Evolutionary conservation across 352 stramenopile species (phyloP).

Genomic region (Globisporangium cylindrosporum): DNA sequence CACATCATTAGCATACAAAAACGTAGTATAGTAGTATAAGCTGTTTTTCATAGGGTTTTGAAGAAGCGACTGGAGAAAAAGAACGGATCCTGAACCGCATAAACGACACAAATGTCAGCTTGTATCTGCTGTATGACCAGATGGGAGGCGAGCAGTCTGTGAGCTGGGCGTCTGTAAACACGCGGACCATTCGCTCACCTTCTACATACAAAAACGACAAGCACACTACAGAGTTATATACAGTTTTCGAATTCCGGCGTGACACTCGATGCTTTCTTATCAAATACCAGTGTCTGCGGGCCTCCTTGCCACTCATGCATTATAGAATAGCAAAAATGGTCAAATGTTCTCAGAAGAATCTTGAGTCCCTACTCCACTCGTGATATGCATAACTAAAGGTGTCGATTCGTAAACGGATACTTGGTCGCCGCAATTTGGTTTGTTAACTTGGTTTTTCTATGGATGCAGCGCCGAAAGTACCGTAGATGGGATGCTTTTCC

Average conservation of each 20-base stretch:
- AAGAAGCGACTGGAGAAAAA: background rate
- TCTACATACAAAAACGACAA: background rate
- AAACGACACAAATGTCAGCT: background rate
- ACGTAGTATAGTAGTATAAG: background rate
- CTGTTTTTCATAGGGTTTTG: background rate
- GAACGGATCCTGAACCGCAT: background rate
- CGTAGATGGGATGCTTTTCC: background rate
- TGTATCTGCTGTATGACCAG: no score
- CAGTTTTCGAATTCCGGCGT: background rate
- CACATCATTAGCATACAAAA: background rate
- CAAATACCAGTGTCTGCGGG: background rate
- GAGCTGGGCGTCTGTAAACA: background rate
- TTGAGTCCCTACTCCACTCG: background rate
- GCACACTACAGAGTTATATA: no score
- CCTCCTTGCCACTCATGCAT: background rate
- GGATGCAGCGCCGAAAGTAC: background rate
- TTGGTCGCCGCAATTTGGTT: background rate
- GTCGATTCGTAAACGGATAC: background rate
- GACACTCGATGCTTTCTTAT: background rate
- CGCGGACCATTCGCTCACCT: background rate
- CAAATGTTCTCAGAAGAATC: background rate
- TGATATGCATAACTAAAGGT: background rate
- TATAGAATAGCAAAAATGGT: background rate
- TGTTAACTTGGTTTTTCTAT: background rate
- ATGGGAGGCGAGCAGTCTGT: background rate